These are phyloP conservation scores for Arabis alpina DNA, from an alignment of 345 rosid species.

Conservation along the genomic window DNA sequence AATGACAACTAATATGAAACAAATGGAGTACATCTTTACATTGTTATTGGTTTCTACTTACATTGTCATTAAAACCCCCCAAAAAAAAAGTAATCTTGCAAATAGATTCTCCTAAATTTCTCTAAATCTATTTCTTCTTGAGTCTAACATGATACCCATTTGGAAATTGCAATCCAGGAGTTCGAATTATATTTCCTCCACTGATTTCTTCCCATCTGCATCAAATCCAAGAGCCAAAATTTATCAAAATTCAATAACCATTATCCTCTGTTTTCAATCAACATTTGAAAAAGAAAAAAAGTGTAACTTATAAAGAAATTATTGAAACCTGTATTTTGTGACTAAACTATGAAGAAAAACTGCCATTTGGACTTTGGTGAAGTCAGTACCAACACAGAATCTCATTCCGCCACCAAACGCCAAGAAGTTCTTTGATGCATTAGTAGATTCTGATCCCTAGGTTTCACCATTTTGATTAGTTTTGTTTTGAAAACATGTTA, in stretches of 20 bases:
- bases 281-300: not conserved
- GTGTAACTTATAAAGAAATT: slow-evolving; percentile 1
- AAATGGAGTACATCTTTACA: too few species aligned
- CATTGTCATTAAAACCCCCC: slow-evolving; percentile 34
- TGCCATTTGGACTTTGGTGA: slow-evolving; percentile 85
- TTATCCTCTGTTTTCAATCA: slow-evolving; percentile 1
- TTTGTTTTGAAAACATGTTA: not conserved
- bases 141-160: slow-evolving; percentile 69
- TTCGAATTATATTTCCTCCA: slow-evolving; percentile 72
- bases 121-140: slow-evolving; percentile 46
- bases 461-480: slow-evolving; percentile 19
- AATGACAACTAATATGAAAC: too few species aligned
- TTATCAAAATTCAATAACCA: slow-evolving; percentile 27
- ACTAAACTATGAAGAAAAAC: slow-evolving; percentile 82
- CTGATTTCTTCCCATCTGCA: slow-evolving; percentile 66
- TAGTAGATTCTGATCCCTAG: slow-evolving; percentile 62
- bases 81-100: not conserved
- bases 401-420: slow-evolving; percentile 97
- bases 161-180: slow-evolving; percentile 92
- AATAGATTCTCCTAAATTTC: not conserved
- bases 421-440: slow-evolving; percentile 80
- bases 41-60: not conserved
- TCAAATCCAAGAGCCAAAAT: slow-evolving; percentile 17
- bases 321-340: slow-evolving; percentile 69
- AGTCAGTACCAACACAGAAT: slow-evolving; percentile 89